Evolutionary conservation across 2,329 filamentous ascomycete species (phyloP), one percentile per base, ranked within the genome.

Genomic region (Fusarium guadeloupense): DNA sequence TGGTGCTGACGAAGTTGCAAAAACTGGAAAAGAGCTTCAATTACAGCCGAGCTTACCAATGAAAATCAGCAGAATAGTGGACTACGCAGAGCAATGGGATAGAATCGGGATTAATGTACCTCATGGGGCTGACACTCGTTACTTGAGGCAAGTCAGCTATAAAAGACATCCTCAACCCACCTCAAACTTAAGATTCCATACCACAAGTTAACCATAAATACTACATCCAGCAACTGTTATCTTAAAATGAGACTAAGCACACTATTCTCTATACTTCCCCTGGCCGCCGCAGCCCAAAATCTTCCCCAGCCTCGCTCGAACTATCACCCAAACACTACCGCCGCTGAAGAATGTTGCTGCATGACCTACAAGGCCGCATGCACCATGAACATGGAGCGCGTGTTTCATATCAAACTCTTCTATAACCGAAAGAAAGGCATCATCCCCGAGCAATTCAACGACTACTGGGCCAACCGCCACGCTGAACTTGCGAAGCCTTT

Each of bases 351-450:
- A 16, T 62, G 59, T 40, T 62, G 59, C 31, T 59, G 54, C 25
- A 10, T 62, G 49, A 59, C 54, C 9, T 62, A 59, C 45, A 62
- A 62, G 37, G 35, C 54, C 45, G 44, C 59, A 25, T 62, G 59
- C 28, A 62, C 59, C 21, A 62, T 62, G 59, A 59, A 54, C 19
- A 46, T 40, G 41, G 59, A 62, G 16, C 54, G 59, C 17, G 46
- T 59, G 49, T 54, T 23, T 34, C 59, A 62, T 17, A 48, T 62
- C 25, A 42, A 42, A 9, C 25, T 42, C 12, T 42, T 42, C 39
- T 42, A 42, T 16, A 42, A 31, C 16, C 39, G 39, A 3, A 42
- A 42, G 39, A 16, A 42, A 13, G 39, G 39, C 7, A 30, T 42
- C 25, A 42, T 26, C 6, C 39, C 39, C 2, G 26, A 42, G 19